phyloP scores from a whole-genome alignment of 257 asterid species.

The Solanum commersonii region DNA sequence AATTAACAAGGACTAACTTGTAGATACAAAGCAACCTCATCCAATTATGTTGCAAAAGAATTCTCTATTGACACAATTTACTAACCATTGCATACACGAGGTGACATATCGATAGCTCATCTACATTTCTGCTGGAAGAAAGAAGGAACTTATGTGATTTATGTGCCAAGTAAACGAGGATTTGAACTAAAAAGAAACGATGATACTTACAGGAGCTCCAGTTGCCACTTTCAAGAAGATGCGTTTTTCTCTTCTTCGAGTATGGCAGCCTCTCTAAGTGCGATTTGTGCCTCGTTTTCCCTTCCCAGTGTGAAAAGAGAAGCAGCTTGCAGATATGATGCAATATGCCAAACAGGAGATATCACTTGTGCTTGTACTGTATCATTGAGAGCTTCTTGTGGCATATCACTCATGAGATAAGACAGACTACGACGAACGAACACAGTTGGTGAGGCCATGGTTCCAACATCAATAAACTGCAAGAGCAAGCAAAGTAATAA shows the following conservation, averaged over 20 bases:
- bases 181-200: background rate
- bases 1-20: conserved; percentile 14
- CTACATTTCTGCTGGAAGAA: background rate
- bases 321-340: conserved; percentile 70
- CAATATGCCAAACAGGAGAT: conserved; percentile 83
- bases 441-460: conserved; percentile 36
- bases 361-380: conserved; percentile 78
- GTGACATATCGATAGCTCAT: background rate
- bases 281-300: conserved; percentile 77
- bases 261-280: conserved; percentile 68
- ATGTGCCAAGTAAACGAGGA: background rate
- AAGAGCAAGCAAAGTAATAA: background rate
- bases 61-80: background rate
- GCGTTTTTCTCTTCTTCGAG: conserved; percentile 54
- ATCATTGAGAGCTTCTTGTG: conserved; percentile 70
- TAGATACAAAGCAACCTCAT: conserved; percentile 9
- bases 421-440: conserved; percentile 40
- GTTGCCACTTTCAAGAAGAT: conserved; percentile 11
- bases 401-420: conserved; percentile 66
- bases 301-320: conserved; percentile 62
- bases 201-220: background rate
- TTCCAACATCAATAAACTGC: conserved; percentile 35
- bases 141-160: background rate
- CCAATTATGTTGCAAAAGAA: conserved; percentile 1
- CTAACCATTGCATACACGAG: background rate